phyloP scores from a whole-genome alignment of 768 basidiomycete species.

The Russula foetens region DNA sequence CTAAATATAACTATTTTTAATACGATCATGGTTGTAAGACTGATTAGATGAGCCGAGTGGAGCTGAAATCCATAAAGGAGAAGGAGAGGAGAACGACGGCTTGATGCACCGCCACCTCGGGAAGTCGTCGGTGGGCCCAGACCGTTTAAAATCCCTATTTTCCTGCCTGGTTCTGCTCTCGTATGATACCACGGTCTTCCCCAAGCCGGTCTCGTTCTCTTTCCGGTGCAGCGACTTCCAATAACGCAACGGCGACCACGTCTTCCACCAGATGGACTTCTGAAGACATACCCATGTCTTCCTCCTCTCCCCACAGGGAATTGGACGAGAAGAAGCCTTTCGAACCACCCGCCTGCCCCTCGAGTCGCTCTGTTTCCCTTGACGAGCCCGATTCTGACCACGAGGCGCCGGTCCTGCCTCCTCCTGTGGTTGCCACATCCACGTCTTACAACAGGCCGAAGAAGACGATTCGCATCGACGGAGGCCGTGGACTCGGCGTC shows the following conservation, averaged over 20 bases:
- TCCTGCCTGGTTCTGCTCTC: background rate
- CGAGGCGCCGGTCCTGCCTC: slow-evolving; percentile 9
- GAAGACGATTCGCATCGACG: slow-evolving; percentile 33
- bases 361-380: background rate
- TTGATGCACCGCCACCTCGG: background rate
- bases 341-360: background rate
- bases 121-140: background rate
- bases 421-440: slow-evolving; percentile 13
- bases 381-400: background rate
- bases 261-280: slow-evolving; percentile 13
- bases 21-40: no score
- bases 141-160: background rate
- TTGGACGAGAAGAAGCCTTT: background rate
- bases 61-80: no score
- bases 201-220: slow-evolving; percentile 1
- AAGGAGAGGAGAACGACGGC: no score
- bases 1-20: no score
- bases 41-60: background rate
- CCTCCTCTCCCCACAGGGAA: background rate
- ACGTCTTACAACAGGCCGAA: slow-evolving; percentile 26
- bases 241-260: background rate
- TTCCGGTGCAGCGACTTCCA: background rate
- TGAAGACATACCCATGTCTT: slow-evolving; percentile 14
- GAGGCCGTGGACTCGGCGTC: slow-evolving; percentile 27
- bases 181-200: slow-evolving; percentile 1